Evolutionary conservation across 2,329 filamentous ascomycete species (phyloP), one percentile per base, ranked within the genome.

Genomic region (Hypoxylon sp.): DNA sequence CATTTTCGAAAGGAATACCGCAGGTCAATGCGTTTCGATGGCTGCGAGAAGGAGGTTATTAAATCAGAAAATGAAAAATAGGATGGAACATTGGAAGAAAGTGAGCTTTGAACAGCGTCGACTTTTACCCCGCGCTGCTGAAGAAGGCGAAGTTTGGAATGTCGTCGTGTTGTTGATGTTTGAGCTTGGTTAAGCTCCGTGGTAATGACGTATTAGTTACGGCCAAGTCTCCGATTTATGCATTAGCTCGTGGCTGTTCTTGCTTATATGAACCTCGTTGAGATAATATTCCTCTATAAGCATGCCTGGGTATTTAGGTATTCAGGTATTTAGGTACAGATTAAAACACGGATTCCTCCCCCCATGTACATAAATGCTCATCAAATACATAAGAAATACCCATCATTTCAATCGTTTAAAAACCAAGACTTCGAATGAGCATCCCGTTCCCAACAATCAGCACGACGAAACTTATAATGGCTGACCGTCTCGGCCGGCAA

Each of bases 1-100:
- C 74, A 76, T 75, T 46, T 63, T 62, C 62, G 15, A 34, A 8
- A 26, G 57, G 41, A 30, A 6, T 28, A 32, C 44, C 22, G 39
- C 44, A 30, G 34, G 22, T 17, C 17, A 7, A 13, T 54, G 49
- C 24, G 37, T 17, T 57, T 4, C 44, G 6, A 51, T 39, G 49
- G 37, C 30, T 56, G 22, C 43, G n/a, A n/a, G 8, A 41, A 20
- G 32, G 17, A 10, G 26, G 43, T 41, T 41, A 41, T 57, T 24
- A 41, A 54, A 24, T 60, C 37, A 54, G 22, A 48, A 64, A 26
- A 15, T 17, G 41, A 53, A 37, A 32, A 39, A 44, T n/a, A 10
- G 28, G 47, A 56, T 54, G 56, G 52, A 41, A 28, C 49, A 64
- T 59, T 39, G 30, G n/a, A n/a, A 53, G 24, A 32, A 51, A 24